Percentiles rank a stretch among this genome's conserved stretches.
phyloP scores from a whole-genome alignment of 2,329 filamentous ascomycete species.

The Sclerotinia nivalis region DNA sequence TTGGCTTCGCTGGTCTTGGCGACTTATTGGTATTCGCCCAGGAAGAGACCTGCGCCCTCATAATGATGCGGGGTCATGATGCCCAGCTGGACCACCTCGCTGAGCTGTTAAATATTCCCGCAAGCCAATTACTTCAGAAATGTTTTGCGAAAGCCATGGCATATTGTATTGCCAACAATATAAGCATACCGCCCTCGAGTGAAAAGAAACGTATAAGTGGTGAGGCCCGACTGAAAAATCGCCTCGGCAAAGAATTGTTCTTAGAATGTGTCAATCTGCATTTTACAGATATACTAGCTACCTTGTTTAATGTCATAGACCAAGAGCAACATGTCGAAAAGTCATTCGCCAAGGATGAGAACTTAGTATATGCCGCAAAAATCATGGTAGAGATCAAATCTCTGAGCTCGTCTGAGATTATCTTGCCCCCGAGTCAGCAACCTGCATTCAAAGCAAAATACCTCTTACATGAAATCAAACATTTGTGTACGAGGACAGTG shows the following conservation, averaged over 20 bases:
- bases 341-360: constrained; percentile 63
- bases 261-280: constrained; percentile 62
- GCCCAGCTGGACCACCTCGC: constrained; percentile 63
- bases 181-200: constrained; percentile 47
- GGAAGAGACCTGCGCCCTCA: constrained; percentile 75
- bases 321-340: constrained; percentile 58
- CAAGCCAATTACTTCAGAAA: constrained; percentile 58
- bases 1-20: constrained; percentile 69
- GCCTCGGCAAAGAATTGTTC: constrained; percentile 68
- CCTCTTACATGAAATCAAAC: constrained; percentile 71
- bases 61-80: constrained; percentile 77
- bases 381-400: constrained; percentile 69
- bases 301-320: constrained; percentile 75
- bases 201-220: constrained; percentile 52
- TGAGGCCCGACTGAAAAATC: constrained; percentile 66
- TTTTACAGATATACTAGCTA: constrained; percentile 75
- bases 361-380: constrained; percentile 60
- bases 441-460: constrained; percentile 81
- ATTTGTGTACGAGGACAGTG: constrained; percentile 72
- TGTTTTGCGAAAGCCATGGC: constrained; percentile 79
- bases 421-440: constrained; percentile 77
- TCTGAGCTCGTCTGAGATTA: constrained; percentile 64
- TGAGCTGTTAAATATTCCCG: constrained; percentile 53
- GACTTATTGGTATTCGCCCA: constrained; percentile 71
- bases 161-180: constrained; percentile 80